A percentile compares a stretch with the other conserved stretches of the same genome.
These are phyloP conservation scores for Vitis labrusca DNA, from an alignment of 164 flowering plant species.

Conservation along the genomic window DNA sequence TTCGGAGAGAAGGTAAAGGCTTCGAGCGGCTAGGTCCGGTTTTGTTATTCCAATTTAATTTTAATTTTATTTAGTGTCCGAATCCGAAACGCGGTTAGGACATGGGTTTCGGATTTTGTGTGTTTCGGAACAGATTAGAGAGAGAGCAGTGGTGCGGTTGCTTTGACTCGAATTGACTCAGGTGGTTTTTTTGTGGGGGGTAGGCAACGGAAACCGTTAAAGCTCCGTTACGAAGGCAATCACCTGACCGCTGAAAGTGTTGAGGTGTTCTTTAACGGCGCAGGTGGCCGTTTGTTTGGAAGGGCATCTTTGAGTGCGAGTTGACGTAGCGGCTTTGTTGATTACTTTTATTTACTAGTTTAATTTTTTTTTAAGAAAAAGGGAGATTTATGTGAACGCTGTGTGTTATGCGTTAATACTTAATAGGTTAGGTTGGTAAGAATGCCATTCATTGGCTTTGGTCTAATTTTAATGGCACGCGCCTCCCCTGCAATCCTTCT, in stretches of 20 bases:
- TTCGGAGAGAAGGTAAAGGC: slow-evolving; percentile 12
- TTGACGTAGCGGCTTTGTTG: not conserved
- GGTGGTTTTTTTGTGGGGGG: slow-evolving; percentile 17
- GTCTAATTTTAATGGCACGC: too few species aligned
- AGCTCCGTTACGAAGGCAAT: slow-evolving; percentile 17
- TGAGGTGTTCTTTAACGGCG: slow-evolving; percentile 16
- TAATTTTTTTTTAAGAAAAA: not conserved
- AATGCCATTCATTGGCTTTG: too few species aligned
- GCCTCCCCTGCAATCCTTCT: too few species aligned
- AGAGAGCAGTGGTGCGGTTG: slow-evolving; percentile 8
- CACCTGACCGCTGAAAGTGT: slow-evolving; percentile 2
- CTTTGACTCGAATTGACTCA: slow-evolving; percentile 35
- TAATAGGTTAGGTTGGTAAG: too few species aligned
- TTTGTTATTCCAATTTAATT: slow-evolving; percentile 1
- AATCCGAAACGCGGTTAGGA: not conserved
- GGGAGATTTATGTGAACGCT: not conserved
- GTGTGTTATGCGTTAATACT: too few species aligned
- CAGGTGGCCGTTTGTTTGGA: slow-evolving; percentile 8
- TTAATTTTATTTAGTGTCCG: not conserved
- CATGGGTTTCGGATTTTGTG: slow-evolving; percentile 1
- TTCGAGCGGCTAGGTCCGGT: slow-evolving; percentile 11
- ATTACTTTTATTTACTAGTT: not conserved
- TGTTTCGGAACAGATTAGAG: slow-evolving; percentile 2
- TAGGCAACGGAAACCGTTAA: slow-evolving; percentile 13
- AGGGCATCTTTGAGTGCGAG: too few species aligned